Evolutionary conservation across 495 filamentous ascomycete species (phyloP), one percentile per base, ranked within the genome.

Genomic region (Xylaria bambusicola): DNA sequence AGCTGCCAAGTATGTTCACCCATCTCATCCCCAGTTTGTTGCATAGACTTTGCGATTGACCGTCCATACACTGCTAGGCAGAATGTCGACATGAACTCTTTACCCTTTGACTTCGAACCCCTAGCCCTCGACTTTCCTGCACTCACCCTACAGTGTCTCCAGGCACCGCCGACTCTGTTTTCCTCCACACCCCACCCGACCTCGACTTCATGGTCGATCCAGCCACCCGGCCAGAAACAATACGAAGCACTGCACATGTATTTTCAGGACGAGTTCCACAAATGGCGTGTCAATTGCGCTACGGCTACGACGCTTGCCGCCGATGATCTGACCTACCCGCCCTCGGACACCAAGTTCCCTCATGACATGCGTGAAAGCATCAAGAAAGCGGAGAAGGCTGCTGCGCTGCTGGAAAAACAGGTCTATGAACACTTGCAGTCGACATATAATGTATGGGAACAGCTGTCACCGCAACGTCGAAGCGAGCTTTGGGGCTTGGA

Each of bases 61-160:
- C 61, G 31, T 57, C 57, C 29, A 15, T 49, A 27, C 24, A 33
- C 71, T 69, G 24, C 72, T 73, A 73, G 81, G 68, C 62, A 70
- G 70, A 56, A 81, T 70, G 63, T 78, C 52, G 73, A 79, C 48
- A 67, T 73, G 65, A 61, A 74, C 47, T 73, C 75, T 51, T 71
- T 72, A 26, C 88, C 88, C 0, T 96, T 96, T 69, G 85, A 92
- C 61, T 93, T 96, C 73, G 89, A 96, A 58, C 86, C 92, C 29
- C 85, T 89, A 57, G 73, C 86, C 23, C 82, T 94, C 60, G 88
- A 87, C 24, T 96, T 95, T 62, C 91, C 91, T 6, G 86, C 87
- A 18, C 81, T 97, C 20, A 89, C 86, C 38, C 82, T 96, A 6
- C 87, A 87, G 60, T 86, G 93, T 60, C 85, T 97, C 3, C 86